These are phyloP conservation scores for Plenodomus biglobosus DNA, from an alignment of 2,329 filamentous ascomycete species.

Conservation along the genomic window DNA sequence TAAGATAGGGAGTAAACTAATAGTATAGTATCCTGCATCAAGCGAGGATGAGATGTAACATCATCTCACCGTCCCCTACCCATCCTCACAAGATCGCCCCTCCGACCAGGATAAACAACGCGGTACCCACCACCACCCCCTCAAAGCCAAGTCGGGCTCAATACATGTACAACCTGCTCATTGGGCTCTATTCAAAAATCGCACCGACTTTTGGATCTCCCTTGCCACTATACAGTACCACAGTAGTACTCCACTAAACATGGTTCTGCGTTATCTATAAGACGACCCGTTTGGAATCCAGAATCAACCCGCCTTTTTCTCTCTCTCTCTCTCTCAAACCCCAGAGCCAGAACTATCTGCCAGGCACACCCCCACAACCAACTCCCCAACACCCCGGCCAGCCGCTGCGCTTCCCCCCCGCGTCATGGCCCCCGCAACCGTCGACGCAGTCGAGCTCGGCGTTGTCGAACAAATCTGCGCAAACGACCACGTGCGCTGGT, in stretches of 20 bases:
- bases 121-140: slow-evolving; percentile 11
- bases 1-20: too few relatives aligned
- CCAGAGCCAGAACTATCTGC: too few relatives aligned
- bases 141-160: slow-evolving; percentile 26
- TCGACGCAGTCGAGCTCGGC: slow-evolving; percentile 18
- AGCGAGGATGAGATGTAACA: too few relatives aligned
- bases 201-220: background rate
- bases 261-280: background rate
- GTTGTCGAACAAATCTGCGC: slow-evolving; percentile 37
- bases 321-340: too few relatives aligned
- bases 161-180: background rate
- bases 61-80: too few relatives aligned
- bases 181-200: background rate
- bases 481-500: slow-evolving; percentile 54
- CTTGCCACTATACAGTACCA: background rate
- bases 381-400: background rate
- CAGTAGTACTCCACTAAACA: background rate
- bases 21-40: too few relatives aligned
- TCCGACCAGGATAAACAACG: too few relatives aligned
- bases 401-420: too few relatives aligned
- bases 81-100: too few relatives aligned
- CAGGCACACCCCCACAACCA: too few relatives aligned
- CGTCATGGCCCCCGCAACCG: slow-evolving; percentile 31
- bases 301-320: too few relatives aligned
- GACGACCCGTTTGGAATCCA: too few relatives aligned